Conservation (phyloP, 179 eudicot genomes). For the Monotropa hypopitys region DNA sequence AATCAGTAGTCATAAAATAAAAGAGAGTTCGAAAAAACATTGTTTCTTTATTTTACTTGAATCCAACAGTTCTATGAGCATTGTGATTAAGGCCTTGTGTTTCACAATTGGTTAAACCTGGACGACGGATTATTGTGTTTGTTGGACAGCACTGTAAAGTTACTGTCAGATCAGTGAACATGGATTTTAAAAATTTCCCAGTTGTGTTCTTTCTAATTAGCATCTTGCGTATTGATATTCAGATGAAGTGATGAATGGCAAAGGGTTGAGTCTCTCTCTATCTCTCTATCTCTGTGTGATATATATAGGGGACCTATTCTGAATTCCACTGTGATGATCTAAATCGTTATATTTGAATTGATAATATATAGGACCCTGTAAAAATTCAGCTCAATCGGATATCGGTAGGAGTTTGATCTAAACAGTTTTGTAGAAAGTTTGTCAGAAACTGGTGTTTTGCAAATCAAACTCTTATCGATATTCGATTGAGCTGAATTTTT, state of each 20-base stretch:
- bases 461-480: no score
- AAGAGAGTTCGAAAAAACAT: background rate
- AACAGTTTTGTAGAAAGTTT: no score
- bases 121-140: background rate
- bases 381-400: no score
- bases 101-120: background rate
- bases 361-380: no score
- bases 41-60: background rate
- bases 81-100: background rate
- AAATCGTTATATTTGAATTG: no score
- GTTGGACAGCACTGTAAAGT: background rate
- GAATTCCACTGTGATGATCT: no score
- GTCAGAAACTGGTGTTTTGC: no score
- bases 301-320: no score
- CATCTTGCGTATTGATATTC: background rate
- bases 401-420: no score
- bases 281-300: no score
- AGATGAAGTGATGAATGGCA: background rate
- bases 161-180: background rate
- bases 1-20: background rate
- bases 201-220: background rate
- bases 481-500: no score
- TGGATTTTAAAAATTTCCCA: background rate
- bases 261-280: background rate
- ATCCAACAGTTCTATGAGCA: background rate